A percentile compares a stretch with the other conserved stretches of the same genome.
phyloP scores from a whole-genome alignment of 1,139 yeast genomes.

The Tardiomyces digboiensis region DNA sequence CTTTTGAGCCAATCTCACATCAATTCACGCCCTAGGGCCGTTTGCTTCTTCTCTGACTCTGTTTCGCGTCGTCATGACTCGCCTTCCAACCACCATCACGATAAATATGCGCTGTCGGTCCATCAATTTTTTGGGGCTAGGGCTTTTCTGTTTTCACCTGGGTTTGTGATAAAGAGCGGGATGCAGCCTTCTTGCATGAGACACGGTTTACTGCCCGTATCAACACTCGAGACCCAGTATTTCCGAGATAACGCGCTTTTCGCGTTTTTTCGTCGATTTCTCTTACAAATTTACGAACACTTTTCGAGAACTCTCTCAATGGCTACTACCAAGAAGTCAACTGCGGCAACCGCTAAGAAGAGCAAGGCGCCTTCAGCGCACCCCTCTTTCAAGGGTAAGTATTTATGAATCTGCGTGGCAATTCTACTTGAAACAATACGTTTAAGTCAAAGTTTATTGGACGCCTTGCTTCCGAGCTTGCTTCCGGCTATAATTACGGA shows the following conservation, averaged over 20 bases:
- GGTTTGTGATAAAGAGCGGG: neutral
- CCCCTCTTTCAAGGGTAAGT: conserved; percentile 34
- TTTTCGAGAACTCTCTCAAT: conserved; percentile 10
- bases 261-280: neutral
- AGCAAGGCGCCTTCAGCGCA: conserved; percentile 25
- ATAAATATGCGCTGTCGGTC: neutral
- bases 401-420: neutral
- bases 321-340: conserved; percentile 11
- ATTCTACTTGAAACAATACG: no score
- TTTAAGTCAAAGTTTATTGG: no score
- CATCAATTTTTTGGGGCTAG: neutral
- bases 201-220: neutral
- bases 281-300: neutral
- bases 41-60: no score
- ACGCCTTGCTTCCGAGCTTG: no score
- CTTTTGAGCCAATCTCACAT: no score
- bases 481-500: no score
- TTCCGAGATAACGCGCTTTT: neutral
- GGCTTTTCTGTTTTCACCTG: neutral
- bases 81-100: neutral
- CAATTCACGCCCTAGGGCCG: no score
- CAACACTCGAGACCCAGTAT: neutral
- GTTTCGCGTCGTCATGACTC: no score
- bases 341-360: conserved; percentile 15
- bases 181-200: neutral